Percentiles rank a stretch among this genome's conserved stretches.
phyloP scores from a whole-genome alignment of 139 green algal species.

The Yamagishiella unicocca region DNA sequence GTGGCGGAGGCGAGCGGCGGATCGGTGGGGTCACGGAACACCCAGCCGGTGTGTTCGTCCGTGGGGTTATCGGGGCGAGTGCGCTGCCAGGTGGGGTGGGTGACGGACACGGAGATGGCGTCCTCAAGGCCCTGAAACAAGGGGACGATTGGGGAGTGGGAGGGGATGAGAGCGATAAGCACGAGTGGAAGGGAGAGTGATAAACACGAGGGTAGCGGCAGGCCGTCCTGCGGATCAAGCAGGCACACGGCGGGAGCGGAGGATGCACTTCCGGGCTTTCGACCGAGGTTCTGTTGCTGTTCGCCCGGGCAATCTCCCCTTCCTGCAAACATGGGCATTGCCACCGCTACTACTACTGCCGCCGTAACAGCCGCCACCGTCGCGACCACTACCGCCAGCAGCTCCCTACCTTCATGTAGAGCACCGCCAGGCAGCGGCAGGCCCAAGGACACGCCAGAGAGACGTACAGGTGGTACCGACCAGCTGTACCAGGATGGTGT shows the following conservation, averaged over 20 bases:
- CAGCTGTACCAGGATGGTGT: constrained; percentile 56
- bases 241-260: too few relatives aligned
- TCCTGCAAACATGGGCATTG: too few relatives aligned
- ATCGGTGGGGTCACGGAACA: constrained; percentile 75
- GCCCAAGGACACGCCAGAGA: constrained; percentile 96
- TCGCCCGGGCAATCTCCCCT: too few relatives aligned
- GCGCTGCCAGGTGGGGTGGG: constrained; percentile 89
- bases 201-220: too few relatives aligned
- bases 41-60: constrained; percentile 93
- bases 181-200: too few relatives aligned
- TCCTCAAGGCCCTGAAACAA: constrained; percentile 80
- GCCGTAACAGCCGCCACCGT: too few relatives aligned
- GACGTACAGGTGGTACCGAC: constrained; percentile 97
- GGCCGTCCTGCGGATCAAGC: too few relatives aligned
- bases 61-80: constrained; percentile 80
- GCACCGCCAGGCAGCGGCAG: constrained; percentile 72
- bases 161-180: background rate
- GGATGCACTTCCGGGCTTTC: too few relatives aligned
- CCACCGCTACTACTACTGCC: too few relatives aligned
- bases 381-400: too few relatives aligned
- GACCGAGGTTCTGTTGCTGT: too few relatives aligned
- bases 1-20: constrained; percentile 61
- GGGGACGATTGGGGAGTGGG: background rate
- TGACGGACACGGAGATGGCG: constrained; percentile 85
- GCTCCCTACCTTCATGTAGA: constrained; percentile 84